Base-by-base conservation (phyloP, 179 eudicot species). In the Spergularia azorica region DNA sequence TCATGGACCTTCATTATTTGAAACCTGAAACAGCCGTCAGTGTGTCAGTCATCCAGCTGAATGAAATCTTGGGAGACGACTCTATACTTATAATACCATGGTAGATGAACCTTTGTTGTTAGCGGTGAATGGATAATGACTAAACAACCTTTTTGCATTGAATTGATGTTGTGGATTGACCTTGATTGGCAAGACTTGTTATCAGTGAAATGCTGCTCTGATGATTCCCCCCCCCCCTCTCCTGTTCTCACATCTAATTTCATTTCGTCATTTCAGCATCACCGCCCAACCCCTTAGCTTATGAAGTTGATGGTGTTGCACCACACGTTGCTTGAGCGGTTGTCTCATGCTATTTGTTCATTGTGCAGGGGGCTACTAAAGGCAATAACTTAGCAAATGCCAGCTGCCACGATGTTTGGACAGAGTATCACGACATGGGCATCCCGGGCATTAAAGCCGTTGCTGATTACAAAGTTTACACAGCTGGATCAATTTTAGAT, bases 341-440 rank as follows among this genome's bases (percentile, higher is more conserved):
- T 39, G 10, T 48, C 76, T 71, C 68, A 43, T 52, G 17, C 13
- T 61, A 4, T 43, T 16, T 79, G 69, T 32, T 74, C 13, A 48
- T 67, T 39, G 11, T 59, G 51, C 82, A 95, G 99, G 98, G 77
- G 82, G 97, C 98, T 21, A 78, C 81, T 64, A 95, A 89, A 83
- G 98, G 98, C 61, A 86, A 75, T 57, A 95, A 86, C 81, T 76
- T 87, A 48, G 92, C 89, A 43, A 95, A 91, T 87, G 83, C 80
- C 64, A 89, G 91, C 57, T 91, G 97, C 72, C 84, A 84, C 18
- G 97, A 87, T 86, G 93, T 91, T 65, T 95, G 98, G 98, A 90
- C 90, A 4, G 98, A 95, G 81, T 95, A 95, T 83, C 95, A 89
- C 80, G 98, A 95, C 52, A 91, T 95, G 94, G 98, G 98, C 18